These are phyloP conservation scores for Erodium trifolium DNA, from an alignment of 441 rosid species.

Conservation along the genomic window DNA sequence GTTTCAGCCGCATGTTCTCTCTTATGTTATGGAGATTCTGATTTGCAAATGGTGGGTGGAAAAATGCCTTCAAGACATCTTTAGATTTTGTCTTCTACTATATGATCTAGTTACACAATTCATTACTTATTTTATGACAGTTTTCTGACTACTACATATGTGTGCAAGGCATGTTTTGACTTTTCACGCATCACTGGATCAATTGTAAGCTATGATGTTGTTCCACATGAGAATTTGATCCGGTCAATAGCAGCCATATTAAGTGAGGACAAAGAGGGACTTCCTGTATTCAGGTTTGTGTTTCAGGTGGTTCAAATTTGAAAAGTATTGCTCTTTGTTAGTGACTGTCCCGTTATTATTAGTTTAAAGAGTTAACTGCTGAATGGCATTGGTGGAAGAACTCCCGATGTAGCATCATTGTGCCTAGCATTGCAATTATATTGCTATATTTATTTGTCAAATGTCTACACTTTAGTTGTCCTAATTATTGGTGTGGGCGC, in stretches of 20 bases:
- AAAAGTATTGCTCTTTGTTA: conserved; percentile 10
- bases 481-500: background rate
- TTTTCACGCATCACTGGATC: conserved; percentile 69
- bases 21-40: conserved; percentile 72
- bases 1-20: conserved; percentile 68
- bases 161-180: conserved; percentile 92
- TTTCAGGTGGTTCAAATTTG: conserved; percentile 14
- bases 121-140: conserved; percentile 21
- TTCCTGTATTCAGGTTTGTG: conserved; percentile 68
- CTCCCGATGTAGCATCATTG: background rate
- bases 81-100: background rate
- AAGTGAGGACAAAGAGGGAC: conserved; percentile 59
- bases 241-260: conserved; percentile 66
- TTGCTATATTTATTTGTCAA: background rate
- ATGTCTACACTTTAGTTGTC: background rate
- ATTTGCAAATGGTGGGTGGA: conserved; percentile 79
- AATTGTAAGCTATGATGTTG: conserved; percentile 49
- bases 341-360: conserved; percentile 5
- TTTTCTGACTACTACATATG: conserved; percentile 43
- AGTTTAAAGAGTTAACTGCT: background rate
- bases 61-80: conserved; percentile 17
- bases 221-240: conserved; percentile 68
- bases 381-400: background rate
- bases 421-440: background rate
- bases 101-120: conserved; percentile 17